A percentile compares a stretch with the other conserved stretches of the same genome.
These are phyloP conservation scores for Coniochaeta prunicola DNA, from an alignment of 2,329 filamentous ascomycete species.

Conservation along the genomic window DNA sequence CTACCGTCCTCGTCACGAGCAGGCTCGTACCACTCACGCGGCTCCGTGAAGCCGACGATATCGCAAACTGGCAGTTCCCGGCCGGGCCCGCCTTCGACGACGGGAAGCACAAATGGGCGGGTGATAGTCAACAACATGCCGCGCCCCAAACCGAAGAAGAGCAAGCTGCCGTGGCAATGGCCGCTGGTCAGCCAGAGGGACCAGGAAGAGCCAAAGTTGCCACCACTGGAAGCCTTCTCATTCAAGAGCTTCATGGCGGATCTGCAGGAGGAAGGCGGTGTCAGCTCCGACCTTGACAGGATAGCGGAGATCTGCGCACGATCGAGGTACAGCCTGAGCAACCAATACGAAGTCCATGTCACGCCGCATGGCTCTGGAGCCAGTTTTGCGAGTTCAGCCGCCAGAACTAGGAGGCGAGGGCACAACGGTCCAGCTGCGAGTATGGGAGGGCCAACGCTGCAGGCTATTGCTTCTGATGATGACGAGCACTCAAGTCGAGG, in stretches of 20 bases:
- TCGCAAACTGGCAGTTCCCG: constrained; percentile 1
- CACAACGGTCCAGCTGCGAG: constrained; percentile 7
- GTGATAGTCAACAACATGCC: constrained; percentile 30
- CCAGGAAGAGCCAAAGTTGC: constrained; percentile 37
- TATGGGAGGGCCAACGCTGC: constrained; percentile 43
- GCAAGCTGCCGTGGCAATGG: constrained; percentile 22
- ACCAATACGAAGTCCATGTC: constrained; percentile 61
- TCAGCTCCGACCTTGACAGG: constrained; percentile 52
- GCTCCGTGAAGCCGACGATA: constrained; percentile 15
- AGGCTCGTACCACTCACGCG: constrained; percentile 15
- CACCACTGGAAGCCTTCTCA: constrained; percentile 55
- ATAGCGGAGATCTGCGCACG: constrained; percentile 62
- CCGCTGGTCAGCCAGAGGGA: constrained; percentile 9
- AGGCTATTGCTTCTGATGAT: constrained; percentile 50
- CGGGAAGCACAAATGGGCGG: constrained; percentile 2
- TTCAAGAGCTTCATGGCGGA: constrained; percentile 59
- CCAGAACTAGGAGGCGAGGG: constrained; percentile 13
- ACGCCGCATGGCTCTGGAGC: constrained; percentile 53
- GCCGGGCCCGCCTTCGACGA: neutral
- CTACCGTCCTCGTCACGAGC: constrained; percentile 14
- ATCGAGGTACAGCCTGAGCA: constrained; percentile 57
- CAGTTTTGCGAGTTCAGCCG: constrained; percentile 11
- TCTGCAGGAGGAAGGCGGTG: constrained; percentile 34
- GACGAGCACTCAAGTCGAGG: constrained; percentile 31
- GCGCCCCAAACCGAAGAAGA: constrained; percentile 33